These are phyloP conservation scores for Pseudocercospora pini-densiflorae DNA, from an alignment of 2,329 filamentous ascomycete genomes.

Conservation along the genomic window DNA sequence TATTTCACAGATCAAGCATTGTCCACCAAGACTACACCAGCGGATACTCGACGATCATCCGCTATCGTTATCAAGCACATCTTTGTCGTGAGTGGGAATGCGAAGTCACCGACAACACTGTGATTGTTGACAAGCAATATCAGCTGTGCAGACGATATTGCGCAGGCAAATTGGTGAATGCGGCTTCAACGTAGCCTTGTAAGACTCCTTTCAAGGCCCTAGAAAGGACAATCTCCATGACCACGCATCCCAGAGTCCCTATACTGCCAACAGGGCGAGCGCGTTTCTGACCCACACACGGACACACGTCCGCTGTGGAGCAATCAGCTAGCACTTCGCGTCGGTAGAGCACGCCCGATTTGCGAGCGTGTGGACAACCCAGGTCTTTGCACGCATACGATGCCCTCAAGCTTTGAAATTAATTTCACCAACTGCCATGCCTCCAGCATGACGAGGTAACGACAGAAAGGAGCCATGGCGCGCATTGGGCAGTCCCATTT, in stretches of 20 bases:
- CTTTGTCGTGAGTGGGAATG: background rate
- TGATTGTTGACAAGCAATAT: background rate
- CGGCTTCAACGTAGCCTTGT: background rate
- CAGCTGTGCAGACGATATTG: background rate
- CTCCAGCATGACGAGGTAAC: conserved; percentile 17
- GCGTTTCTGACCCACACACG: background rate
- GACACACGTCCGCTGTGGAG: background rate
- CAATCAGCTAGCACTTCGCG: background rate
- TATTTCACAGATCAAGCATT: background rate
- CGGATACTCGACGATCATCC: background rate
- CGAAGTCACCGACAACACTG: background rate
- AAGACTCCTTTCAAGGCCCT: conserved; percentile 3
- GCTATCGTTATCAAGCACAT: background rate
- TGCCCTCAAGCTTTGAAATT: conserved; percentile 12
- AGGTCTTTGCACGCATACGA: background rate
- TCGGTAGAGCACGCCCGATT: background rate
- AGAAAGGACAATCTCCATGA: conserved; percentile 1
- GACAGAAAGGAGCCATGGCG: conserved; percentile 7
- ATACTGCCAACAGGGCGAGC: background rate
- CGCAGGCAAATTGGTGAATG: background rate
- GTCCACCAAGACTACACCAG: background rate
- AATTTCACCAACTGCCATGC: conserved; percentile 15
- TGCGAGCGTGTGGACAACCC: conserved; percentile 5
- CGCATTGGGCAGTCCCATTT: conserved; percentile 7
- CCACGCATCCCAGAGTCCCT: background rate